Evolutionary conservation across 768 basidiomycete genomes (phyloP).

Genomic region (Termitomyces sp.): DNA sequence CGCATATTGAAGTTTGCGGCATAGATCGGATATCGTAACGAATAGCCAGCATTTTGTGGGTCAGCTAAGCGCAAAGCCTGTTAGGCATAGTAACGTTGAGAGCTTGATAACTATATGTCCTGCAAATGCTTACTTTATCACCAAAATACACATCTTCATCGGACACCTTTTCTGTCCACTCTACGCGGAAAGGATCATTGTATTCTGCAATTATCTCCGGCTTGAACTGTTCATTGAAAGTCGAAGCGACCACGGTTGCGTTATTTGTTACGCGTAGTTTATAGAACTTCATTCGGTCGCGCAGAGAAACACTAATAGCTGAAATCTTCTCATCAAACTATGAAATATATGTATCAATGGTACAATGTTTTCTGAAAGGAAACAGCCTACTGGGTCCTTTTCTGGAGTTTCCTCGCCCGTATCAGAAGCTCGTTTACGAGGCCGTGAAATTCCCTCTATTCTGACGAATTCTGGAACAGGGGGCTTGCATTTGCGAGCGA

Average conservation of each 20-base stretch:
- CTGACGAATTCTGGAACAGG: conserved; percentile 39
- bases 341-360: neutral
- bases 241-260: conserved; percentile 64
- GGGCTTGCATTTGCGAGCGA: conserved; percentile 59
- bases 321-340: conserved; percentile 79
- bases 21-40: conserved; percentile 78
- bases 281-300: conserved; percentile 84
- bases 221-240: conserved; percentile 79
- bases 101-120: neutral
- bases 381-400: conserved; percentile 51
- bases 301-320: conserved; percentile 64
- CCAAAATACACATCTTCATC: conserved; percentile 61
- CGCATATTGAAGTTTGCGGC: conserved; percentile 79
- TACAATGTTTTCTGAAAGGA: neutral
- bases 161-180: conserved; percentile 68
- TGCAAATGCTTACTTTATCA: conserved; percentile 48
- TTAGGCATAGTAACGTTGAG: conserved; percentile 1
- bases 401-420: conserved; percentile 17
- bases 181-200: conserved; percentile 78
- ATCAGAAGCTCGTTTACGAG: conserved; percentile 29
- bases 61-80: conserved; percentile 72
- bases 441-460: conserved; percentile 52
- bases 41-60: conserved; percentile 64
- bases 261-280: conserved; percentile 74
- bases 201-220: conserved; percentile 83